Percentiles rank a stretch among this genome's conserved stretches.
These are phyloP conservation scores for Basidiobolus meristosporus DNA, from an alignment of 371 early-diverging fungal species.

Conservation along the genomic window DNA sequence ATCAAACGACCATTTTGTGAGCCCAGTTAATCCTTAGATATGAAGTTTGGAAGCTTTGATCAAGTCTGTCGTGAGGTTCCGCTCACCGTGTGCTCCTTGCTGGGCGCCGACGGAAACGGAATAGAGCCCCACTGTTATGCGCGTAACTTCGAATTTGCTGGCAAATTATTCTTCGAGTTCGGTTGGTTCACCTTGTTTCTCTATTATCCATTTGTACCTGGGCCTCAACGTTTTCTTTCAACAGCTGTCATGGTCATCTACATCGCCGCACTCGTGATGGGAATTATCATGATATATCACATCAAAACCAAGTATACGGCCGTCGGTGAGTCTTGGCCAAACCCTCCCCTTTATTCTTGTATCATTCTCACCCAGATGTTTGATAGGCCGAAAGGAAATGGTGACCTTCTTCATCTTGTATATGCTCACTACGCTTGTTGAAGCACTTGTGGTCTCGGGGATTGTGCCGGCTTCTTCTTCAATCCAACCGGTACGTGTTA, in stretches of 20 bases:
- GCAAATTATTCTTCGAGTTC: slow-evolving; percentile 73
- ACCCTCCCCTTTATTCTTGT: background rate
- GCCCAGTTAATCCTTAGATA: too few relatives aligned
- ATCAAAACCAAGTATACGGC: slow-evolving; percentile 93
- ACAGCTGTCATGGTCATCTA: slow-evolving; percentile 70
- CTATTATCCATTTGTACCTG: background rate
- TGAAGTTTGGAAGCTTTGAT: slow-evolving; percentile 57
- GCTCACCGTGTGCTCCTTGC: slow-evolving; percentile 71
- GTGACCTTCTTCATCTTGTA: slow-evolving; percentile 93
- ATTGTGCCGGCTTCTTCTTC: slow-evolving; percentile 68
- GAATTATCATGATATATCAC: slow-evolving; percentile 91
- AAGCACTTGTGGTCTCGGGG: slow-evolving; percentile 70
- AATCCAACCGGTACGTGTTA: slow-evolving; percentile 67
- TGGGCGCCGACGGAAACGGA: slow-evolving; percentile 26
- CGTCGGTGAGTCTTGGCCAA: slow-evolving; percentile 43
- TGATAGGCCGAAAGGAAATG: slow-evolving; percentile 82
- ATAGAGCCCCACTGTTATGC: slow-evolving; percentile 80
- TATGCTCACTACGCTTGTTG: slow-evolving; percentile 60
- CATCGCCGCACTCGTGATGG: slow-evolving; percentile 84
- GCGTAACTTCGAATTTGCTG: slow-evolving; percentile 65
- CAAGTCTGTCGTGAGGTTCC: slow-evolving; percentile 64
- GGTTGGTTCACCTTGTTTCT: slow-evolving; percentile 18
- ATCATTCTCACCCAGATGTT: background rate
- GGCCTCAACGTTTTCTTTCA: background rate
- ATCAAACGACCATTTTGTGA: too few relatives aligned